Percentiles rank a stretch among this genome's conserved stretches.
phyloP scores from a whole-genome alignment of 2,329 filamentous ascomycete genomes.

The Cladosporium halotolerans region DNA sequence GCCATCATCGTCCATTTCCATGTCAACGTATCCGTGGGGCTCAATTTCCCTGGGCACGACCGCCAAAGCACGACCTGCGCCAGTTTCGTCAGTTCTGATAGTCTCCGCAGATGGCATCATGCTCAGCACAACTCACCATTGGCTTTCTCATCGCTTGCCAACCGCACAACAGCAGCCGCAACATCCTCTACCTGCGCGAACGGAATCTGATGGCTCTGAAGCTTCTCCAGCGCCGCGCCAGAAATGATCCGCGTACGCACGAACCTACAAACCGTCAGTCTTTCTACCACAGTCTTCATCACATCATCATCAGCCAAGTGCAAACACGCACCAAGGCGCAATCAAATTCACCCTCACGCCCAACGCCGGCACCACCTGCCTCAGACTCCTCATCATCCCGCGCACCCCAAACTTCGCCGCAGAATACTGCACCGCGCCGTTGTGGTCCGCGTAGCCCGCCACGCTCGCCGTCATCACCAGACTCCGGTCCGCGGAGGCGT shows the following conservation, averaged over 20 bases:
- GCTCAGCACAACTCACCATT: conserved; percentile 17
- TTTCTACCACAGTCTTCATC: not conserved
- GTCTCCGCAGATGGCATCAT: not conserved
- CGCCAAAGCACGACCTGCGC: conserved; percentile 18
- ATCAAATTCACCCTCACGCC: conserved; percentile 42
- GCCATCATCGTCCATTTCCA: conserved; percentile 15
- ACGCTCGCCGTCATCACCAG: conserved; percentile 47
- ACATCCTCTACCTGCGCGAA: conserved; percentile 22
- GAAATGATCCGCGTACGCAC: conserved; percentile 22
- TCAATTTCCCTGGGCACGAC: conserved; percentile 16
- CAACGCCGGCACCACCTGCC: conserved; percentile 36
- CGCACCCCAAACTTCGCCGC: conserved; percentile 38
- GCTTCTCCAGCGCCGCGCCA: conserved; percentile 13
- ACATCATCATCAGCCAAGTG: not conserved
- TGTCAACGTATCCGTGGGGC: conserved; percentile 18
- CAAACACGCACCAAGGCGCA: conserved; percentile 20
- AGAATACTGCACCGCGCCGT: conserved; percentile 34
- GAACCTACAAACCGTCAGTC: conserved; percentile 16
- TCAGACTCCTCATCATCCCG: conserved; percentile 36
- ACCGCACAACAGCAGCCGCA: conserved; percentile 18
- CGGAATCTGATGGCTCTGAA: conserved; percentile 14
- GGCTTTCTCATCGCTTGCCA: conserved; percentile 18
- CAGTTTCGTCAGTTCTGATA: not conserved
- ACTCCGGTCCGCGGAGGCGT: conserved; percentile 36
- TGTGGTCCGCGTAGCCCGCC: conserved; percentile 43